A percentile compares a stretch with the other conserved stretches of the same genome.
These are phyloP conservation scores for Botrytis porri DNA, from an alignment of 2,329 filamentous ascomycete genomes.

Conservation along the genomic window DNA sequence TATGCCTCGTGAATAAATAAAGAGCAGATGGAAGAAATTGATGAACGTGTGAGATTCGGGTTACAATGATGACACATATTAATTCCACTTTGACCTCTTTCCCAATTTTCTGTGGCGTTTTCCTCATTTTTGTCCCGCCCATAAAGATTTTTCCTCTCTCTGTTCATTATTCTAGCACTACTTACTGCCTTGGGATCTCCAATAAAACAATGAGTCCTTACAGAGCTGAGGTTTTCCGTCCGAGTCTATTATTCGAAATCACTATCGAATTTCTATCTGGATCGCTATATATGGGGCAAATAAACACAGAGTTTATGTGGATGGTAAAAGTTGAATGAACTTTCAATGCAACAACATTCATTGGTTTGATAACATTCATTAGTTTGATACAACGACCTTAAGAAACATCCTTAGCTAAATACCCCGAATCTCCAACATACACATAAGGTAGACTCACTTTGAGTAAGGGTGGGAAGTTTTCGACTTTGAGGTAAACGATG, in stretches of 20 bases:
- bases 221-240: fast-evolving
- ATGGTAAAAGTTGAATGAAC: not conserved
- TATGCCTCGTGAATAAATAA: not conserved
- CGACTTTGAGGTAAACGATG: not conserved
- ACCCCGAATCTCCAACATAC: not conserved
- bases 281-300: not conserved
- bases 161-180: not conserved
- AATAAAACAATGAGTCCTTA: not conserved
- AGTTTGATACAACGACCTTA: not conserved
- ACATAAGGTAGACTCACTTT: not conserved
- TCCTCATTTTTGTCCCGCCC: not conserved
- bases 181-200: not conserved
- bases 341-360: too few relatives aligned
- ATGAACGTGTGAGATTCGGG: not conserved
- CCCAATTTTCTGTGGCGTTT: not conserved
- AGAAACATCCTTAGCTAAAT: not conserved
- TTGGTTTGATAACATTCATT: too few relatives aligned
- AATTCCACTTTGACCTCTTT: not conserved
- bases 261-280: not conserved
- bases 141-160: not conserved
- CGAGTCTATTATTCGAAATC: not conserved
- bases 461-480: not conserved
- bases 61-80: not conserved
- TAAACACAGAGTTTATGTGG: not conserved
- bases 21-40: not conserved